Conservation (phyloP, 202 grass and related monocot species). For the Saccharum hybrid region DNA sequence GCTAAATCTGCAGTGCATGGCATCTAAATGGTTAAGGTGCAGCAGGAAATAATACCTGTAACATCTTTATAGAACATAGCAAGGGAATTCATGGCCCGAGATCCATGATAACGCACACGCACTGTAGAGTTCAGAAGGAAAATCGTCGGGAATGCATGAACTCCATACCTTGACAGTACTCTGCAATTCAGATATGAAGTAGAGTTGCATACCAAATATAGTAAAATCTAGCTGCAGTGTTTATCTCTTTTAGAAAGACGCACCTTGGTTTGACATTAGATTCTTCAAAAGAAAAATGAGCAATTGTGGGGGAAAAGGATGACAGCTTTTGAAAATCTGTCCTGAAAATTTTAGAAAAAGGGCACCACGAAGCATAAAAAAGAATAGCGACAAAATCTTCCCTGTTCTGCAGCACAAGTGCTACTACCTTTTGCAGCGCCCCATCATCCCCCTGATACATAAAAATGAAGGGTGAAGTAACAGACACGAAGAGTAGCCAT, state of each 20-base stretch:
- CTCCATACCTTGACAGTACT: slow-evolving; percentile 74
- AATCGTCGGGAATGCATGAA: slow-evolving; percentile 64
- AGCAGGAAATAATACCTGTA: slow-evolving; percentile 55
- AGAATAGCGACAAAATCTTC: slow-evolving; percentile 64
- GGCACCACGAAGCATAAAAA: slow-evolving; percentile 86
- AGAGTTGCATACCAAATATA: background rate
- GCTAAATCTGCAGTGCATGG: slow-evolving; percentile 20
- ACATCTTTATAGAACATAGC: slow-evolving; percentile 70
- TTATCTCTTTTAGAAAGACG: slow-evolving; percentile 17
- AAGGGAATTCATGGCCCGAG: slow-evolving; percentile 62
- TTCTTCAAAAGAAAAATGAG: slow-evolving; percentile 81
- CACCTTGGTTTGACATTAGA: slow-evolving; percentile 69
- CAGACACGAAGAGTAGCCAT: background rate
- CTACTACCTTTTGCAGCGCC: slow-evolving; percentile 55
- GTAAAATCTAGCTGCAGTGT: background rate
- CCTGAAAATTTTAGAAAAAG: slow-evolving; percentile 70
- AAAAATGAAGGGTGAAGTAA: slow-evolving; percentile 23
- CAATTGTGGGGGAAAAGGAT: slow-evolving; percentile 53
- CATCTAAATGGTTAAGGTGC: slow-evolving; percentile 18
- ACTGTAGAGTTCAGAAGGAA: slow-evolving; percentile 72
- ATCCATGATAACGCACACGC: slow-evolving; percentile 64
- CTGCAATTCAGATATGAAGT: slow-evolving; percentile 53
- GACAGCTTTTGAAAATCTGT: slow-evolving; percentile 64
- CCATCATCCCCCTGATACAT: slow-evolving; percentile 57
- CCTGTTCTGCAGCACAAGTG: slow-evolving; percentile 53